phyloP scores from a whole-genome alignment of 1,284 basidiomycete species.

The Ceratobasidium sp. region DNA sequence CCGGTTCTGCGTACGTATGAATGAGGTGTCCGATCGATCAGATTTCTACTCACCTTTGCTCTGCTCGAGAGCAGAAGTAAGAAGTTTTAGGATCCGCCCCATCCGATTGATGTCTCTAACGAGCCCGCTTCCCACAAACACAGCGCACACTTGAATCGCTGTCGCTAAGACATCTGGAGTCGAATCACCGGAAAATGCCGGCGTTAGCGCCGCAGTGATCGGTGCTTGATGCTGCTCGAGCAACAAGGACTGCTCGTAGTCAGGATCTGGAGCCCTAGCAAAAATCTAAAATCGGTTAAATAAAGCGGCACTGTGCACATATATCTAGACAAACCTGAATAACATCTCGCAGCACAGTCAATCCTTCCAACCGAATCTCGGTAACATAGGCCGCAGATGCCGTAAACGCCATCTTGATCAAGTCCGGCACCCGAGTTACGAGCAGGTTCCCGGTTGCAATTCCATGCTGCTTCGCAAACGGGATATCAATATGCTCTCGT shows the following conservation, averaged over 20 bases:
- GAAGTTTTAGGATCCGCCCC: slow-evolving; percentile 93
- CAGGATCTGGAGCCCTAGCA: slow-evolving; percentile 87
- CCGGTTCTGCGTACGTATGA: slow-evolving; percentile 69
- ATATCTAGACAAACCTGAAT: slow-evolving; percentile 75
- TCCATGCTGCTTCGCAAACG: slow-evolving; percentile 68
- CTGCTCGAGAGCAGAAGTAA: slow-evolving; percentile 90
- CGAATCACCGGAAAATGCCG: slow-evolving; percentile 94
- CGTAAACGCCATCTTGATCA: slow-evolving; percentile 98
- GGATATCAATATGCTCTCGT: slow-evolving; percentile 84
- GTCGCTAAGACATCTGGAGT: slow-evolving; percentile 95
- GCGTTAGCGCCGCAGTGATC: slow-evolving; percentile 97
- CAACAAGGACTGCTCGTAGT: slow-evolving; percentile 89
- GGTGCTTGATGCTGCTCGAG: slow-evolving; percentile 99
- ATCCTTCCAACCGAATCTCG: slow-evolving; percentile 93
- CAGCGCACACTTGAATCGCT: slow-evolving; percentile 93
- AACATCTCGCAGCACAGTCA: slow-evolving; percentile 90
- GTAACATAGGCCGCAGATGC: slow-evolving; percentile 96
- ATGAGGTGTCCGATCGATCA: neutral
- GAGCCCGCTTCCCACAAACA: slow-evolving; percentile 96
- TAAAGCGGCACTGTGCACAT: neutral
- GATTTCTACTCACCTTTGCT: slow-evolving; percentile 73
- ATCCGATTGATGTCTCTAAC: slow-evolving; percentile 90
- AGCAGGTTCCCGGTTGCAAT: slow-evolving; percentile 68
- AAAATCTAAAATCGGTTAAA: slow-evolving; percentile 73
- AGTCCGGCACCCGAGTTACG: slow-evolving; percentile 86